Evolutionary conservation across 1,284 basidiomycete species (phyloP).

Genomic region (Cryptococcus floricola): DNA sequence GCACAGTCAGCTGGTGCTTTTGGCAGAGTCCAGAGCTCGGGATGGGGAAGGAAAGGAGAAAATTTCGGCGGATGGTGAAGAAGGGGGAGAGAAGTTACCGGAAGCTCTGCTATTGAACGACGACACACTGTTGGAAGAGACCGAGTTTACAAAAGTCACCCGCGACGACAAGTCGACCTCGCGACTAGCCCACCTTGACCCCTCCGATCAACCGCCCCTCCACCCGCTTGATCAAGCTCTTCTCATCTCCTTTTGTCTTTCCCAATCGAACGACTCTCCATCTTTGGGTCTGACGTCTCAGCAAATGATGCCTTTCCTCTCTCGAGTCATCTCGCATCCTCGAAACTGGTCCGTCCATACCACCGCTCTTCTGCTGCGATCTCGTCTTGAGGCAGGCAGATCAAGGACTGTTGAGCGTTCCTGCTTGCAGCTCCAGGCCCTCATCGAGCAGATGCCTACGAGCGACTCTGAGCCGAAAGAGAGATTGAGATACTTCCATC

Average conservation of each 20-base stretch:
- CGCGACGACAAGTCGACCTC: constrained; percentile 45
- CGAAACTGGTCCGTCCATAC: constrained; percentile 92
- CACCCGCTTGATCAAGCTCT: constrained; percentile 89
- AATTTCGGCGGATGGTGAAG: constrained; percentile 2
- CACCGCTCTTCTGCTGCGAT: constrained; percentile 84
- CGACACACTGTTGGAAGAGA: constrained; percentile 92
- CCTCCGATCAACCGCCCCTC: constrained; percentile 74
- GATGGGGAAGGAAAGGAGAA: constrained; percentile 39
- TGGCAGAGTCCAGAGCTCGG: constrained; percentile 72
- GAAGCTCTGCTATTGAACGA: constrained; percentile 84
- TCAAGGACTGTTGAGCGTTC: constrained; percentile 87
- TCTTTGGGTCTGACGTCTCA: constrained; percentile 78
- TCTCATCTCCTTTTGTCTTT: constrained; percentile 80
- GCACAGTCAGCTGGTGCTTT: constrained; percentile 84
- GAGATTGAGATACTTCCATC: constrained; percentile 72
- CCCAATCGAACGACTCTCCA: constrained; percentile 82
- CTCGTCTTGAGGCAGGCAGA: constrained; percentile 77
- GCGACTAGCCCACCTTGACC: constrained; percentile 62
- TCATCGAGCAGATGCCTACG: constrained; percentile 91
- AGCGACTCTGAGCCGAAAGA: constrained; percentile 62
- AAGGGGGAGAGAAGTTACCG: constrained; percentile 53
- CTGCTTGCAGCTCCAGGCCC: constrained; percentile 81
- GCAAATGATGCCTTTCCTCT: constrained; percentile 85
- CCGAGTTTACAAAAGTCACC: constrained; percentile 65
- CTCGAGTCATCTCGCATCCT: constrained; percentile 78